Evolutionary conservation across 352 stramenopile species (phyloP), one percentile per base, ranked within the genome.

Genomic region (Pythium monospermum): DNA sequence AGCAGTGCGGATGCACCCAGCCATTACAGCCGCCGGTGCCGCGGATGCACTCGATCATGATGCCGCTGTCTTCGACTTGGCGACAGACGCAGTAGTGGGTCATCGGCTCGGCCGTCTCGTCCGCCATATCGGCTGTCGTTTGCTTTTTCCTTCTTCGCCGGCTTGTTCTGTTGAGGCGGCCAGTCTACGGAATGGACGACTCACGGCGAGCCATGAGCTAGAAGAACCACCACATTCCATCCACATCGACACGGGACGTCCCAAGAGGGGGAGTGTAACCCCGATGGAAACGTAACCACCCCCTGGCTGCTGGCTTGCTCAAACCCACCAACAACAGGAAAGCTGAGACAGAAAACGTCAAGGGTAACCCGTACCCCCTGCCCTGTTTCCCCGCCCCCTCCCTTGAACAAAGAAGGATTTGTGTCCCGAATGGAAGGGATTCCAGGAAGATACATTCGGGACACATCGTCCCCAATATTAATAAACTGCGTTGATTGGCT

Each of bases 41-140:
- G 57, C 87, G 83, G 53, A 90, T 95, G 69, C 88, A 97, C 73
- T 96, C 85, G 67, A 97, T 94, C 88, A 97, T 97, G 68, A 96
- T 92, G 26, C 85, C 80, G 60, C 72, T 83, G 57, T 61, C 81
- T n/a, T 94, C 82, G 3, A 68, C 53, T 68, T 93, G 79, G 53
- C 87, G 77, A 45, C 84, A 95, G 33, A 95, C 68, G 73, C 84
- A 95, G 70, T 95, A 95, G 42, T 68, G 65, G 59, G 73, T 75
- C 48, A 64, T 26, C n/a, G 8, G 30, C 25, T 49, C 62, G 22
- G 6, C 41, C n/a, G 4, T 28, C 25, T 49, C 62, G 46, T 76
- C 64, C 25, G 64, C 59, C 71, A 79, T 84, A n/a, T n/a, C n/a
- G 47, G 37, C 44, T 15, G 35, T 43, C 53, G 48, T 33, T 33